phyloP scores from a whole-genome alignment of 2,329 filamentous ascomycete species.

The Cladorrhinum sp. region DNA sequence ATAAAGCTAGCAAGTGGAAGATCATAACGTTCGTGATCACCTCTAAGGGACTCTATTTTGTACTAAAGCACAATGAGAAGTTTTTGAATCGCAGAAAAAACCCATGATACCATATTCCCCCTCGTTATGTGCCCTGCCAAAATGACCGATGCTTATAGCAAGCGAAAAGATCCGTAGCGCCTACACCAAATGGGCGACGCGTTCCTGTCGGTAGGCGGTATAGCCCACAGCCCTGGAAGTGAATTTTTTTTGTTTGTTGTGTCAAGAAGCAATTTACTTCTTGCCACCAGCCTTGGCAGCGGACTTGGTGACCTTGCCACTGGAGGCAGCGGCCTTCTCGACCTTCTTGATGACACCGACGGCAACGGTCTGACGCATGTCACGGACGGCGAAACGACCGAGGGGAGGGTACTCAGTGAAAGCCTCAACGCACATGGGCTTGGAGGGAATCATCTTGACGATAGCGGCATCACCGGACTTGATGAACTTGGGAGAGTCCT shows the following conservation, averaged over 20 bases:
- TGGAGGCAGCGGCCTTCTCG: conserved; percentile 56
- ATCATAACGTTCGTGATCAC: conserved; percentile 31
- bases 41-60: conserved; percentile 37
- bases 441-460: conserved; percentile 99
- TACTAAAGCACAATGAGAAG: conserved; percentile 34
- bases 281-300: conserved; percentile 67
- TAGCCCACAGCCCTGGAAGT: conserved; percentile 18
- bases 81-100: conserved; percentile 33
- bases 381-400: conserved; percentile 99
- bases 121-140: conserved; percentile 32
- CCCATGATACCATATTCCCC: conserved; percentile 30
- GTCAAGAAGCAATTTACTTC: conserved; percentile 56
- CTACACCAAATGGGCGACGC: conserved; percentile 23
- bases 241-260: conserved; percentile 21
- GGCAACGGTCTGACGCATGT: conserved; percentile 89
- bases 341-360: conserved; percentile 95
- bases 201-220: conserved; percentile 23
- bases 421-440: conserved; percentile 99
- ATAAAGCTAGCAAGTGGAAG: conserved; percentile 14
- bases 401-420: conserved; percentile 99
- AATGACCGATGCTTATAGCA: conserved; percentile 30
- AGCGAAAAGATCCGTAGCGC: conserved; percentile 27
- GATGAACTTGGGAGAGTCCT: conserved; percentile 96
- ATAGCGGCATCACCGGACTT: conserved; percentile 99
- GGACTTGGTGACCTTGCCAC: conserved; percentile 69